phyloP scores from a whole-genome alignment of 1,139 yeast species.

The Sugiyamaella paludigena region DNA sequence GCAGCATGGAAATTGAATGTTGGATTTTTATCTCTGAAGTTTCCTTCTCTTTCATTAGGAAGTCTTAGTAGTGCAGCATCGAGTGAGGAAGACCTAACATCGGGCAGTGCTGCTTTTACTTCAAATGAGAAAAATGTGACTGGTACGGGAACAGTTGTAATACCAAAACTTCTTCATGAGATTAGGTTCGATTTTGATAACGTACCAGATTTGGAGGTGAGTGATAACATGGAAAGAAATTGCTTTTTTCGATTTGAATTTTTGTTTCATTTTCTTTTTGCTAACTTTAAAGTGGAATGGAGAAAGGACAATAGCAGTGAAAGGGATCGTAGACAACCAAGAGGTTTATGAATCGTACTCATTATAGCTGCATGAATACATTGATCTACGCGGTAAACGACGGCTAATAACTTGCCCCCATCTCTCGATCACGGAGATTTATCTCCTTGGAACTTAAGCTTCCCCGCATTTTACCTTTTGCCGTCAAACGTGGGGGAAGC shows the following conservation, averaged over 20 bases:
- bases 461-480: no score
- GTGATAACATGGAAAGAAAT: no score
- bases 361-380: not conserved
- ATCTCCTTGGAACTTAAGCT: no score
- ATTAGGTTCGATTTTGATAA: not conserved
- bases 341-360: not conserved
- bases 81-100: not conserved
- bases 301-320: not conserved
- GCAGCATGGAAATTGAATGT: conserved; percentile 19
- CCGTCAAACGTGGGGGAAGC: no score
- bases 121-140: no score
- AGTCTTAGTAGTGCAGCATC: not conserved
- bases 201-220: not conserved
- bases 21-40: conserved; percentile 6
- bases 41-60: conserved; percentile 1
- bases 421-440: no score
- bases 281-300: not conserved
- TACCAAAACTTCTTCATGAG: conserved; percentile 1
- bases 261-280: no score
- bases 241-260: no score
- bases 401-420: no score
- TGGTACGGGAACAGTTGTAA: not conserved
- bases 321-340: not conserved
- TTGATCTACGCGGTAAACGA: no score
- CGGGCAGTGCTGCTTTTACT: not conserved